These are phyloP conservation scores for Pleurotus ostreatus DNA, from an alignment of 768 basidiomycete genomes.

Conservation along the genomic window DNA sequence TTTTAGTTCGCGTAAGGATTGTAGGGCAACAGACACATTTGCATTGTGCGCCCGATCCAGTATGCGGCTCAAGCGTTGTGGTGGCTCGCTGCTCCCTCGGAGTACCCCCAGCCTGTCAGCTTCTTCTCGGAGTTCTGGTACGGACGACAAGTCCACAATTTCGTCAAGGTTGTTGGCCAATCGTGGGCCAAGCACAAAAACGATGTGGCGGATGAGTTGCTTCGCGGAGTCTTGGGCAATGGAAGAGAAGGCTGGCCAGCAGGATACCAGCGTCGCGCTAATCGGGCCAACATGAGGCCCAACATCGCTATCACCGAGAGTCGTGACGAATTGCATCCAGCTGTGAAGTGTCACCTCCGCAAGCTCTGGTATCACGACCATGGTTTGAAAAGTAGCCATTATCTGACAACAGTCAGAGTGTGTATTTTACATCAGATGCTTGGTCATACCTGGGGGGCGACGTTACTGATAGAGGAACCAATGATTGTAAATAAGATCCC, in stretches of 20 bases:
- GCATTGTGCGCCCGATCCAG: constrained; percentile 75
- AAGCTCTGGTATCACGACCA: constrained; percentile 70
- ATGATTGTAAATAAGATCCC: constrained; percentile 68
- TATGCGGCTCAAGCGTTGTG: constrained; percentile 56
- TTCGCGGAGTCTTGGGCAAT: constrained; percentile 50
- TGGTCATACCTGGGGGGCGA: constrained; percentile 78
- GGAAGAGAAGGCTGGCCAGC: constrained; percentile 65
- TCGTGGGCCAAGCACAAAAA: constrained; percentile 55
- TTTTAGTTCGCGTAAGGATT: constrained; percentile 75
- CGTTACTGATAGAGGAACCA: constrained; percentile 65
- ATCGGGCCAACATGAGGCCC: constrained; percentile 85
- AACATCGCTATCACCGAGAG: constrained; percentile 63
- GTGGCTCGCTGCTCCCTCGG: constrained; percentile 48
- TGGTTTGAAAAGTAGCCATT: constrained; percentile 93
- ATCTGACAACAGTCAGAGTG: constrained; percentile 47
- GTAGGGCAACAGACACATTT: constrained; percentile 72
- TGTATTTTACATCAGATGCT: constrained; percentile 1
- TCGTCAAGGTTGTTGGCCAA: constrained; percentile 63
- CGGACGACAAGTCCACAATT: constrained; percentile 70
- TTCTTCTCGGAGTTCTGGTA: constrained; percentile 58
- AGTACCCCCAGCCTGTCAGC: constrained; percentile 36
- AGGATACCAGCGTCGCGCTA: constrained; percentile 75
- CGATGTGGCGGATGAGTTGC: constrained; percentile 63
- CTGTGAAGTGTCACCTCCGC: constrained; percentile 74
- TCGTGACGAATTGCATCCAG: constrained; percentile 76